These are phyloP conservation scores for Yarrowia sp. DNA, from an alignment of 805 yeast genomes.

Conservation along the genomic window DNA sequence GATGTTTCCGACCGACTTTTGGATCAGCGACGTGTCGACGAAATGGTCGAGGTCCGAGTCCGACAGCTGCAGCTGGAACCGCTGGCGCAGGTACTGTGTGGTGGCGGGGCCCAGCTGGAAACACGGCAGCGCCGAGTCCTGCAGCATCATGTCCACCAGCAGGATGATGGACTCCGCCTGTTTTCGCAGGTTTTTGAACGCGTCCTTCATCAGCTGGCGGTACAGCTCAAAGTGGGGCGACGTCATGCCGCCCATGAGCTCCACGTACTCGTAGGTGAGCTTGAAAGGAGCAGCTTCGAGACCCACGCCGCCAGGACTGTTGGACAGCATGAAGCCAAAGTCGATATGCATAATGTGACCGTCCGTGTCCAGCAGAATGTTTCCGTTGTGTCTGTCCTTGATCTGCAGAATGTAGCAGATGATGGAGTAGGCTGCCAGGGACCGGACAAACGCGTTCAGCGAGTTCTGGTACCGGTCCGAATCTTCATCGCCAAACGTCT, in stretches of 20 bases:
- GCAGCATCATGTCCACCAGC: slow-evolving; percentile 93
- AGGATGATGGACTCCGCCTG: slow-evolving; percentile 76
- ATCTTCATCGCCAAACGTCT: slow-evolving; percentile 71
- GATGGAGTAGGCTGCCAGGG: slow-evolving; percentile 92
- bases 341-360: slow-evolving; percentile 93
- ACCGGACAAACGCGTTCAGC: slow-evolving; percentile 81
- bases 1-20: slow-evolving; percentile 82
- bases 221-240: slow-evolving; percentile 68
- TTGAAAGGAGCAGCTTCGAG: slow-evolving; percentile 98
- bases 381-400: slow-evolving; percentile 98
- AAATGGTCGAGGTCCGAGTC: slow-evolving; percentile 77
- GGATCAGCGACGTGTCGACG: slow-evolving; percentile 78
- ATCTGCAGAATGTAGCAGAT: slow-evolving; percentile 90
- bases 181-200: slow-evolving; percentile 76
- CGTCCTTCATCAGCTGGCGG: slow-evolving; percentile 66
- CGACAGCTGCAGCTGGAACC: slow-evolving; percentile 74
- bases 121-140: slow-evolving; percentile 88
- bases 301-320: slow-evolving; percentile 91
- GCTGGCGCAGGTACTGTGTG: slow-evolving; percentile 74
- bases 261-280: slow-evolving; percentile 86
- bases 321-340: slow-evolving; percentile 90
- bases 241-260: slow-evolving; percentile 79
- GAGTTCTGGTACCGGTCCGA: slow-evolving; percentile 68
- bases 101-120: slow-evolving; percentile 88
- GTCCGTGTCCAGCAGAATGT: slow-evolving; percentile 92